A percentile compares a stretch with the other conserved stretches of the same genome.
Evolutionary conservation across 768 basidiomycete species (phyloP).

Genomic region (Calocera viscosa): DNA sequence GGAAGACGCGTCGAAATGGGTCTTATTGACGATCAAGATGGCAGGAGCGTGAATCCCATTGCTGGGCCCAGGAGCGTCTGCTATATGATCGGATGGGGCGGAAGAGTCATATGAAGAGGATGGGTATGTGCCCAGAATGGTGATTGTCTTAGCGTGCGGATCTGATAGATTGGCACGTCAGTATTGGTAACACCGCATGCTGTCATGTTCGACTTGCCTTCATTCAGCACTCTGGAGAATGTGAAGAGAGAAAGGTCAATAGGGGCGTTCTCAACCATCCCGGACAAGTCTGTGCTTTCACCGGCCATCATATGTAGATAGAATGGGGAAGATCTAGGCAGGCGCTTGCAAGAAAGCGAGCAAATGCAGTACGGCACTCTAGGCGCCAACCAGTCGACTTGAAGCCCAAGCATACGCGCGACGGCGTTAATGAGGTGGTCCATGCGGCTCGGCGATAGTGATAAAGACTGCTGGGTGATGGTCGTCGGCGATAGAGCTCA

Average conservation of each 20-base stretch:
- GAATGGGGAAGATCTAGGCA: too few relatives aligned
- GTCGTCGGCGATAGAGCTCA: too few relatives aligned
- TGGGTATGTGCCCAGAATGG: conserved; percentile 55
- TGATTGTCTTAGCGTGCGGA: conserved; percentile 35
- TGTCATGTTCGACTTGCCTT: conserved; percentile 26
- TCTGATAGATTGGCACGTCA: conserved; percentile 40
- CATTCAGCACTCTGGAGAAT: conserved; percentile 33
- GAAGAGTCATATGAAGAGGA: background rate
- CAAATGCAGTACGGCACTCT: too few relatives aligned
- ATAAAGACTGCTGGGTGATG: too few relatives aligned
- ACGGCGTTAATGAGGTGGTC: too few relatives aligned
- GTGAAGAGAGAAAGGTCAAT: conserved; percentile 10
- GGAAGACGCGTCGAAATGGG: conserved; percentile 42
- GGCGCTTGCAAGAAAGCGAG: too few relatives aligned
- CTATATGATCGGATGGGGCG: conserved; percentile 19
- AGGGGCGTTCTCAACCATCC: background rate
- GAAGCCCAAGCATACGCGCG: too few relatives aligned
- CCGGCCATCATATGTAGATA: background rate
- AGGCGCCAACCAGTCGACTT: too few relatives aligned
- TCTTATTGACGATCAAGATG: conserved; percentile 69
- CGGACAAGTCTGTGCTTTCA: background rate
- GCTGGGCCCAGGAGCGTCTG: background rate
- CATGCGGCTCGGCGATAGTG: too few relatives aligned
- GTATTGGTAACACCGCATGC: background rate
- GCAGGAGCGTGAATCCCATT: conserved; percentile 31